Evolutionary conservation across 2,329 filamentous ascomycete species (phyloP).

Genomic region (Paracoccidioides lutzii): DNA sequence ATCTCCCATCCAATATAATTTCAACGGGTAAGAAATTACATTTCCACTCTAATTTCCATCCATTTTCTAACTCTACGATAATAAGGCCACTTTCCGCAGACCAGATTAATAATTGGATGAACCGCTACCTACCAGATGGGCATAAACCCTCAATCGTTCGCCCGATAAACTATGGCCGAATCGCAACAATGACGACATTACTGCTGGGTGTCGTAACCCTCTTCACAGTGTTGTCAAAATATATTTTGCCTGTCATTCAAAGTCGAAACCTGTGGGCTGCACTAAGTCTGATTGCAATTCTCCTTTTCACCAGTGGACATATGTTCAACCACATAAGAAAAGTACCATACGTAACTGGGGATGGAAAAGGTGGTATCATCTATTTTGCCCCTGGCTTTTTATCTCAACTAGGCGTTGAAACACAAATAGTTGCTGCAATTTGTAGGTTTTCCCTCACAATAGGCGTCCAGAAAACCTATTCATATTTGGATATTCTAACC

Average conservation of each 20-base stretch:
- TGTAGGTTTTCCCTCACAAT: constrained; percentile 51
- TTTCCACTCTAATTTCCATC: constrained; percentile 7
- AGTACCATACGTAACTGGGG: constrained; percentile 77
- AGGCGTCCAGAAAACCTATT: background rate
- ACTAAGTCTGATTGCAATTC: constrained; percentile 71
- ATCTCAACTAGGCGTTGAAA: constrained; percentile 87
- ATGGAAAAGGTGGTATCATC: constrained; percentile 71
- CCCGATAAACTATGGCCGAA: constrained; percentile 75
- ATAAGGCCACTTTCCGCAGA: constrained; percentile 61
- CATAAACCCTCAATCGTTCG: constrained; percentile 67
- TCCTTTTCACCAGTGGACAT: constrained; percentile 89
- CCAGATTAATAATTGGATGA: constrained; percentile 63
- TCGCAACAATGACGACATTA: constrained; percentile 54
- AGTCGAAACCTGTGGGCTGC: constrained; percentile 92
- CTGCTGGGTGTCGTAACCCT: constrained; percentile 57
- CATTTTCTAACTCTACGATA: background rate
- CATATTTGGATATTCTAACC: constrained; percentile 14
- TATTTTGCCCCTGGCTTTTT: constrained; percentile 91
- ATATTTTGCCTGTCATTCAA: constrained; percentile 66
- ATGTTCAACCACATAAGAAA: constrained; percentile 99
- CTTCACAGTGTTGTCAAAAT: constrained; percentile 59
- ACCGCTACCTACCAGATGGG: constrained; percentile 62
- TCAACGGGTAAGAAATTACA: constrained; percentile 53
- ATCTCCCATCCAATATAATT: constrained; percentile 71
- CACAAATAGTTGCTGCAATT: constrained; percentile 83